Percentiles rank a stretch among this genome's conserved stretches.
These are phyloP conservation scores for Tricholoma flavovirens DNA, from an alignment of 768 basidiomycete genomes.

Conservation along the genomic window DNA sequence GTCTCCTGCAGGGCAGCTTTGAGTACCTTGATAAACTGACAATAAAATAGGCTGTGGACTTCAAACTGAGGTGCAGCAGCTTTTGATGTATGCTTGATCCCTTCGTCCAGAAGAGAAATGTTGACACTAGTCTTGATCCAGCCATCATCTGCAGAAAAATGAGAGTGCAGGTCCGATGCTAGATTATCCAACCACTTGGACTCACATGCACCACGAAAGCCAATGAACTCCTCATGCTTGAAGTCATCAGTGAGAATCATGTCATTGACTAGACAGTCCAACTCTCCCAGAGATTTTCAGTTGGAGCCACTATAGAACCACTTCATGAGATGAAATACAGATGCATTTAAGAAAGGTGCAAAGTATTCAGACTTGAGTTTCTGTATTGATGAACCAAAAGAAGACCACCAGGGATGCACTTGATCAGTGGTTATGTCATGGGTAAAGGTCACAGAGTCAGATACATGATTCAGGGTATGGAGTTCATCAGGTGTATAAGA, in stretches of 20 bases:
- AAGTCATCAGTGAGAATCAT: slow-evolving; percentile 10
- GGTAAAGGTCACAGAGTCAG: not conserved
- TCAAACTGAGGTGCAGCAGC: slow-evolving; percentile 22
- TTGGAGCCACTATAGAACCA: too few relatives aligned
- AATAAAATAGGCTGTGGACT: slow-evolving; percentile 24
- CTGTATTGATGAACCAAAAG: not conserved
- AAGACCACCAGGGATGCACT: not conserved
- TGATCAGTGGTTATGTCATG: not conserved
- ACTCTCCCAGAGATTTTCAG: too few relatives aligned
- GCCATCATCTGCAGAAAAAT: slow-evolving; percentile 5
- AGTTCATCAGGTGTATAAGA: slow-evolving; percentile 4
- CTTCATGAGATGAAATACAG: too few relatives aligned
- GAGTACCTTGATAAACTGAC: slow-evolving; percentile 19
- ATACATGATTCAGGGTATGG: not conserved
- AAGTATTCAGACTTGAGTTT: not conserved
- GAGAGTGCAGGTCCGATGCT: not conserved
- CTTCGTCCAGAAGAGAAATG: slow-evolving; percentile 16
- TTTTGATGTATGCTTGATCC: slow-evolving; percentile 16
- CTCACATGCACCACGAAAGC: slow-evolving; percentile 15
- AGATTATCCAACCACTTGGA: slow-evolving; percentile 12
- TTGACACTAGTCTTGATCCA: slow-evolving; percentile 19
- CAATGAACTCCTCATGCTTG: slow-evolving; percentile 11
- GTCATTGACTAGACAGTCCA: slow-evolving; percentile 1
- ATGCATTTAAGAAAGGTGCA: slow-evolving; percentile 18
- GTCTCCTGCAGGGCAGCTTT: slow-evolving; percentile 13